These are phyloP conservation scores for Schwanniomyces vanrijiae DNA, from an alignment of 805 yeast genomes.

Conservation along the genomic window DNA sequence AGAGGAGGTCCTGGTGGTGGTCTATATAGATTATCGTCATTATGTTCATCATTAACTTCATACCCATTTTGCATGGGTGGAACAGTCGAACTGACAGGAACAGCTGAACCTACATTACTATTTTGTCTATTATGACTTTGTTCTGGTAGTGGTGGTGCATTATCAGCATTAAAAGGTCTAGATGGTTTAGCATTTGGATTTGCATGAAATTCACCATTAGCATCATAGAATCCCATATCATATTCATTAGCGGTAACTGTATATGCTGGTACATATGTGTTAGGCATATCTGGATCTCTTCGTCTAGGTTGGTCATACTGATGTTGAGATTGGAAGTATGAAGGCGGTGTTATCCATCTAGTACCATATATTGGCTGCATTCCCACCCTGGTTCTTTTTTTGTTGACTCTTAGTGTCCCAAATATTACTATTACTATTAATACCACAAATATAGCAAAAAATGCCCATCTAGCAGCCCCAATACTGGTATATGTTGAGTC, in stretches of 20 bases:
- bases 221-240: constrained; percentile 79
- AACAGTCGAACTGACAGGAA: constrained; percentile 12
- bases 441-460: constrained; percentile 60
- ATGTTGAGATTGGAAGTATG: constrained; percentile 64
- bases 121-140: constrained; percentile 21
- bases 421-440: constrained; percentile 46
- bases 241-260: constrained; percentile 64
- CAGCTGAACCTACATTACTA: constrained; percentile 12
- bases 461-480: constrained; percentile 59
- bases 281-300: constrained; percentile 41
- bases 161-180: constrained; percentile 4
- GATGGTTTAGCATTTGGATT: constrained; percentile 29
- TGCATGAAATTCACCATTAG: constrained; percentile 47
- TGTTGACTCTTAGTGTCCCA: constrained; percentile 56
- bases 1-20: constrained; percentile 13
- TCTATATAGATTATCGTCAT: constrained; percentile 12
- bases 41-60: constrained; percentile 6
- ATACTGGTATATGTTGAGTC: constrained; percentile 8
- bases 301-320: constrained; percentile 47
- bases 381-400: constrained; percentile 48
- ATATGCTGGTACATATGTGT: constrained; percentile 63
- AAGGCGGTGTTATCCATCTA: constrained; percentile 86
- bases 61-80: neutral
- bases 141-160: constrained; percentile 16
- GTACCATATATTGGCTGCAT: constrained; percentile 70